Evolutionary conservation across 1,284 basidiomycete genomes (phyloP), one percentile per base, ranked within the genome.

Genomic region (Bjerkandera adusta): DNA sequence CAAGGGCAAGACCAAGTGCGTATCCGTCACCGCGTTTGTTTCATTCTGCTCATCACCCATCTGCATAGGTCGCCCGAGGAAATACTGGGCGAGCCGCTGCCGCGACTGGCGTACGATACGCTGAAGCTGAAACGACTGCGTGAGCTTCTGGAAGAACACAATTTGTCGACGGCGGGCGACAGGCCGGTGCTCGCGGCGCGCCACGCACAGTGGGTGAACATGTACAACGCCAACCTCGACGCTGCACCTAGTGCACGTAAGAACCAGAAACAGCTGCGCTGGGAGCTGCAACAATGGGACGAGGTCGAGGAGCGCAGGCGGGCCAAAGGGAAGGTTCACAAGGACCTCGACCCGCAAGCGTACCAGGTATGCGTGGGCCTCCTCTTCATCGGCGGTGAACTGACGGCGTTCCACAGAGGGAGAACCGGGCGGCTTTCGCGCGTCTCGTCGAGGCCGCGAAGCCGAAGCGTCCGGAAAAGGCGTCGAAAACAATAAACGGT

Each of bases 151-250:
- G 44, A 55, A 5, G 72, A 78, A 34, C 69, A 80, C 42, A 71
- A 67, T 16, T 62, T 89, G 12, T 66, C 77, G 1, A 65, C 71
- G 1, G 64, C 58, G 11, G 85, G 85, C 8, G 79, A 81, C 54
- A 72, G 76, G 34, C 60, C 67, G 25, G 61, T 66, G 25, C 71
- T 77, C 57, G 71, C 77, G 46, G 68, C 71, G 38, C 72, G 86
- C 45, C 85, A 88, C 64, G 70, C 76, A 59, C 72, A 73, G 85
- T 89, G 83, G 81, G 72, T 85, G 0, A 76, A 78, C 58, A 56
- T 84, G 32, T 83, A 75, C 57, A 89, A 89, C 51, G 77, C 84
- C 16, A 89, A 88, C 59, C 67, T 85, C 7, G 86, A 89, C 62
- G 75, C 75, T 49, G 68, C 70, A n/a, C 47, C 57, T 1, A 46